phyloP scores from a whole-genome alignment of 1,284 basidiomycete genomes.

The Rhodotorula sp. region DNA sequence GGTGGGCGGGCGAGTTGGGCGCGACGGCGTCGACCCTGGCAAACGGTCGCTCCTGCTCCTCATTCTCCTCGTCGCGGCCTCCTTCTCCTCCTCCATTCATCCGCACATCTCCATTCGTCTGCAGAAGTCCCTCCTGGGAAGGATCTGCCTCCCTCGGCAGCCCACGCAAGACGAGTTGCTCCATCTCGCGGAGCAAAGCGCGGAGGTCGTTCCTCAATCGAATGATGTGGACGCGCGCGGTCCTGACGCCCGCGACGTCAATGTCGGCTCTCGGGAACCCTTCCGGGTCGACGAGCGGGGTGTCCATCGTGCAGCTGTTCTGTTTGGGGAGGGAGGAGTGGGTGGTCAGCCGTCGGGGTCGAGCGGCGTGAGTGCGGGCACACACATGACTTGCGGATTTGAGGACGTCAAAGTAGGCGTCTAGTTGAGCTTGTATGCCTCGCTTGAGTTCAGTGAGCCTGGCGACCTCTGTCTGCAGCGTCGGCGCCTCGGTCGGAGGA shows the following conservation, averaged over 20 bases:
- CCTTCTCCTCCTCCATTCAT: constrained; percentile 25
- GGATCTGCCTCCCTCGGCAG: constrained; percentile 50
- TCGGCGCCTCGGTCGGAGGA: neutral
- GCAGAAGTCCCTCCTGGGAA: no score
- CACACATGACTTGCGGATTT: constrained; percentile 36
- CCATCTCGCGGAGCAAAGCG: constrained; percentile 65
- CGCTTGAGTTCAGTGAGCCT: constrained; percentile 49
- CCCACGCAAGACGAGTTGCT: constrained; percentile 63
- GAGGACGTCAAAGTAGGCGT: constrained; percentile 62
- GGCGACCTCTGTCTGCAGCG: constrained; percentile 15
- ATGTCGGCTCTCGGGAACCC: constrained; percentile 74
- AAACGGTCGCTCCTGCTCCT: constrained; percentile 57
- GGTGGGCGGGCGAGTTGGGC: constrained; percentile 56
- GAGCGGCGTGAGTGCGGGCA: no score
- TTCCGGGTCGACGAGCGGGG: constrained; percentile 73
- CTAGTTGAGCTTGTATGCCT: constrained; percentile 65
- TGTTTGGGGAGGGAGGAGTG: constrained; percentile 49
- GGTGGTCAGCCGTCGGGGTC: neutral
- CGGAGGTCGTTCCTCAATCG: constrained; percentile 74
- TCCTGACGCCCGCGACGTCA: constrained; percentile 76
- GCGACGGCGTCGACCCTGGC: constrained; percentile 75
- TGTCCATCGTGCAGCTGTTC: constrained; percentile 44
- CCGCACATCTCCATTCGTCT: no score
- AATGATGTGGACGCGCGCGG: constrained; percentile 66
- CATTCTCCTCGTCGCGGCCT: constrained; percentile 7